Percentiles rank a stretch among this genome's conserved stretches.
Conservation (phyloP, 805 yeast species). For the Candida adriatica region DNA sequence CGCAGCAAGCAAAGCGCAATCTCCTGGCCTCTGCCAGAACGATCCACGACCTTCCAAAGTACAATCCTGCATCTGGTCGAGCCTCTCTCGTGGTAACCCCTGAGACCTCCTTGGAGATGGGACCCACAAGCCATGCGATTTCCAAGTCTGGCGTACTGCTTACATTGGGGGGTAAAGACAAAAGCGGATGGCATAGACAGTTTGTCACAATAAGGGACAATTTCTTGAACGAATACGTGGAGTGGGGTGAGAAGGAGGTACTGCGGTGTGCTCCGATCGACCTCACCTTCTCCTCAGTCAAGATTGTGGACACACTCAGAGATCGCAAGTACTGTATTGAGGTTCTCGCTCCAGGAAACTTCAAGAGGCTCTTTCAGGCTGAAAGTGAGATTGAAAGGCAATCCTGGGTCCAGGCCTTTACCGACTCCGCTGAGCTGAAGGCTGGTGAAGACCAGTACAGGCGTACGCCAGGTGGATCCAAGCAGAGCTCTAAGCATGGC, state of each 20-base stretch:
- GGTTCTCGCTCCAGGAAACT: constrained; percentile 60
- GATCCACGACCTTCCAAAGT: constrained; percentile 1
- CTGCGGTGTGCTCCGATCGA: constrained; percentile 64
- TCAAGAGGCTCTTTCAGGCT: constrained; percentile 69
- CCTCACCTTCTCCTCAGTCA: constrained; percentile 59
- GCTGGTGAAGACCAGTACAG: constrained; percentile 9
- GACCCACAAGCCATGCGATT: not conserved
- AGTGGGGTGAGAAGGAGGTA: constrained; percentile 65
- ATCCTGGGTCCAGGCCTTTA: constrained; percentile 61
- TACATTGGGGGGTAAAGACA: constrained; percentile 14
- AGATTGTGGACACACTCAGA: constrained; percentile 26
- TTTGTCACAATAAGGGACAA: constrained; percentile 78
- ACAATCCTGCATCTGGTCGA: not conserved
- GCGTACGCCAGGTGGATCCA: not conserved
- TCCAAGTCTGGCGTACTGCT: constrained; percentile 8
- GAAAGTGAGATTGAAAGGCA: constrained; percentile 58
- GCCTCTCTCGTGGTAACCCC: not conserved
- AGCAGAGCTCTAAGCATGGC: not conserved
- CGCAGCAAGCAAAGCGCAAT: constrained; percentile 7
- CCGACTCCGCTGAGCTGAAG: constrained; percentile 41
- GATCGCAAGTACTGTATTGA: constrained; percentile 55
- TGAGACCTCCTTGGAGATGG: not conserved
- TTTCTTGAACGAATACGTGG: constrained; percentile 59
- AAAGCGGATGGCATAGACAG: constrained; percentile 71
- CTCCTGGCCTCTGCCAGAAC: constrained; percentile 3